These are phyloP conservation scores for Santalum album DNA, from an alignment of 164 flowering plant genomes.

Conservation along the genomic window DNA sequence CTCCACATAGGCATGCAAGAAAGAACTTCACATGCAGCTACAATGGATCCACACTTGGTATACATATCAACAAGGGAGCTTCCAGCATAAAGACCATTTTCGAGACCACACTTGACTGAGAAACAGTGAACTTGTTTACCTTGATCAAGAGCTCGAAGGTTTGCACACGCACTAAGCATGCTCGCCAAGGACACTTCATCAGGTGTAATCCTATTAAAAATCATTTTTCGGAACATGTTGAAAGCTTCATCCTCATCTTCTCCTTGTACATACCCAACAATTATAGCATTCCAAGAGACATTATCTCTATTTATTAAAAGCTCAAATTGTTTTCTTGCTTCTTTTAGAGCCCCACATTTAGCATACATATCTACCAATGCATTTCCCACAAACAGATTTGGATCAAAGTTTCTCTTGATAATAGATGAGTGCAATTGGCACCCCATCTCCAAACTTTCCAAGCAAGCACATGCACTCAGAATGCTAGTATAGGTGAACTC, in stretches of 20 bases:
- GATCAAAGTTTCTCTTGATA: slow-evolving; percentile 44
- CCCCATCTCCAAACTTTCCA: slow-evolving; percentile 41
- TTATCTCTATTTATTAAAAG: slow-evolving; percentile 42
- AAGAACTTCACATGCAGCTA: slow-evolving; percentile 37
- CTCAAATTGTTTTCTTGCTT: slow-evolving; percentile 67
- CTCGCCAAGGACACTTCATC: slow-evolving; percentile 78
- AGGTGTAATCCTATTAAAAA: slow-evolving; percentile 34
- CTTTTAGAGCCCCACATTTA: slow-evolving; percentile 54
- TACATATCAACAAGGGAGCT: slow-evolving; percentile 91
- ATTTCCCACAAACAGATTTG: slow-evolving; percentile 69
- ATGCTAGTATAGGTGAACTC: slow-evolving; percentile 76
- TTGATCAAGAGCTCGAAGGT: slow-evolving; percentile 33
- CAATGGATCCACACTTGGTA: slow-evolving; percentile 57
- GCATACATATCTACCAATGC: slow-evolving; percentile 92
- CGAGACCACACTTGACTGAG: slow-evolving; percentile 51
- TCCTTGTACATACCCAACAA: slow-evolving; percentile 71
- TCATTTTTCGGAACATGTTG: slow-evolving; percentile 53
- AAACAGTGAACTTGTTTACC: slow-evolving; percentile 66
- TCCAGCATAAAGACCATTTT: slow-evolving; percentile 55
- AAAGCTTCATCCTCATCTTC: slow-evolving; percentile 61
- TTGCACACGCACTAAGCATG: slow-evolving; percentile 72
- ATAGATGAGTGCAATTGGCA: slow-evolving; percentile 67
- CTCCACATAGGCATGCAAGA: slow-evolving; percentile 44
- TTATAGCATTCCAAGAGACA: slow-evolving; percentile 91
- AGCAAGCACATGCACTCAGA: slow-evolving; percentile 63